Evolutionary conservation across 306 rosid genomes (phyloP).

Genomic region (Vigna mungo): DNA sequence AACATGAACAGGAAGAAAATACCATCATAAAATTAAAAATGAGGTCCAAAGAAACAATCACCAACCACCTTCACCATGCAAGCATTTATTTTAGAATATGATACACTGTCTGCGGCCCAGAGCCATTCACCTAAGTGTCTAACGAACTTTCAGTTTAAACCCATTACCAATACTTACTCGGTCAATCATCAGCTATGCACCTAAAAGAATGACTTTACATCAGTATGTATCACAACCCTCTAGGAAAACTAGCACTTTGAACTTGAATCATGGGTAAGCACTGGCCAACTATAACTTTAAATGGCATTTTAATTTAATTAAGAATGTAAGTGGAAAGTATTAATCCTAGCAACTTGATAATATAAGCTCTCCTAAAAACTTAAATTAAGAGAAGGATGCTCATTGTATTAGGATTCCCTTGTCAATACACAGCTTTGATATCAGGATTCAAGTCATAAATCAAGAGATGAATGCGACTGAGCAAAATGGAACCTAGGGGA

Average conservation of each 20-base stretch:
- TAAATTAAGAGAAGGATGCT: background rate
- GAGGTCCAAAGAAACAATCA: background rate
- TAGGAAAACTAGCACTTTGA: background rate
- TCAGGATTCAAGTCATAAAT: too few relatives aligned
- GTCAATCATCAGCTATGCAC: background rate
- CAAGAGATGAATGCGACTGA: too few relatives aligned
- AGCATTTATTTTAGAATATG: conserved; percentile 19
- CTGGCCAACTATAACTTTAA: background rate
- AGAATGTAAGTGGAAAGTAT: background rate
- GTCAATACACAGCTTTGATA: too few relatives aligned
- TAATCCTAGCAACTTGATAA: background rate
- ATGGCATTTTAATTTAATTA: background rate
- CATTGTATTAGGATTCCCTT: too few relatives aligned
- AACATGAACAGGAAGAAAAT: conserved; percentile 9
- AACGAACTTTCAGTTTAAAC: background rate
- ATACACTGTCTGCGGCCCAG: background rate
- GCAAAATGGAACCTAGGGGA: too few relatives aligned
- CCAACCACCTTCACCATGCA: conserved; percentile 14
- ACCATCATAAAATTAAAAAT: conserved; percentile 9
- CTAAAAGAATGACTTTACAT: background rate
- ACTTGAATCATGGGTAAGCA: background rate
- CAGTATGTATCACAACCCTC: background rate
- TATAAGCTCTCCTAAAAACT: background rate
- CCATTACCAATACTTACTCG: background rate
- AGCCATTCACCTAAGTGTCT: background rate